Base-by-base conservation (phyloP, 805 yeast genomes). In the Yamadazyma nakazawae region DNA sequence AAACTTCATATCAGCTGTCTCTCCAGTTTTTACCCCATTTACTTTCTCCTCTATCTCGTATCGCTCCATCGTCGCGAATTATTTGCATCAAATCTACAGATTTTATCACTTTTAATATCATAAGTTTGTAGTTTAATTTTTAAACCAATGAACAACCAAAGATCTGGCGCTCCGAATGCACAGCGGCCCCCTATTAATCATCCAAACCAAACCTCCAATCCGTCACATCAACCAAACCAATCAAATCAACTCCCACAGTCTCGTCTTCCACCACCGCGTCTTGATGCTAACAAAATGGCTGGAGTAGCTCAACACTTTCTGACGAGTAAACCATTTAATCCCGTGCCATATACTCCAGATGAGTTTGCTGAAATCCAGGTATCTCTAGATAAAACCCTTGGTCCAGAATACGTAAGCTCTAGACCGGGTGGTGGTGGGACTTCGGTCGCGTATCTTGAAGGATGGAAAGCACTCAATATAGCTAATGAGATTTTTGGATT, bases 401-500 rank as follows among this genome's bases (percentile, higher is more conserved):
- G 94, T 0, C 92, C 94, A 0, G 94, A 87, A 57, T 86, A 78
- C 55, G 83, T 87, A 18, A 82, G 90, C 24, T 80, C 80, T 35
- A 70, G 95, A 40, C 82, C 89, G 7, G 91, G 90, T 2, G 88
- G 84, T 31, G 89, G 88, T 2, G 83, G 85, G 12, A 75, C 73
- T 39, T 72, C 77, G 45, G 87, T 87, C 3, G 81, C 85, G 2
- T 86, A 87, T 56, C 75, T 87, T 35, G 94, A 86, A 63, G 96
- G 95, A 1, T 86, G 92, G 90, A 84, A 80, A 59, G 92, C 88
- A 2, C 76, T 87, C 34, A 84, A 84, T 57, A 63, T 87, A 40
- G 95, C 96, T 12, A 87, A 87, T 57, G 85, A 83, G 55, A 81
- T 87, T 2, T 86, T 87, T 72, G 95, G 95, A 0, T 86, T 84